phyloP scores from a whole-genome alignment of 495 filamentous ascomycete genomes.

The Glarea lozoyensis region DNA sequence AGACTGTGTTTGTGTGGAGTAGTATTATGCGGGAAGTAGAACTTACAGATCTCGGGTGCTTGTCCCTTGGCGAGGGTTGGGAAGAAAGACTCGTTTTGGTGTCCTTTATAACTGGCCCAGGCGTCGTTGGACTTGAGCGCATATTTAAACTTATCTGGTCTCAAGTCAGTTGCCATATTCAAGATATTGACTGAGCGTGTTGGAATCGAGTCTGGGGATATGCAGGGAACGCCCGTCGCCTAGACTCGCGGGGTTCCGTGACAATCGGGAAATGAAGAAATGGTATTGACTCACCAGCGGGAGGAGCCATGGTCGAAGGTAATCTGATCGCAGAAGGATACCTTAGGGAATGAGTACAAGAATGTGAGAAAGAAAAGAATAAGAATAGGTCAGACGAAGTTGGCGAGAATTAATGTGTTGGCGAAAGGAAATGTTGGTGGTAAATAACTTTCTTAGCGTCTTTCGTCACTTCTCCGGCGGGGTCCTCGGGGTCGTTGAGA shows the following conservation, averaged over 20 bases:
- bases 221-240: no score
- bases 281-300: no score
- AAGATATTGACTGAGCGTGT: no score
- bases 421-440: not conserved
- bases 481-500: no score
- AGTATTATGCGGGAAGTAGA: slow-evolving; percentile 15
- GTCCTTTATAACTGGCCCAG: slow-evolving; percentile 57
- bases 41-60: slow-evolving; percentile 58
- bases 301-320: no score
- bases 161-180: not conserved
- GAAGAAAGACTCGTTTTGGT: slow-evolving; percentile 66
- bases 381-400: not conserved
- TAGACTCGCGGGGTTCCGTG: no score
- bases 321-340: no score
- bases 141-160: slow-evolving; percentile 31
- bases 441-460: not conserved
- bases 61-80: slow-evolving; percentile 60
- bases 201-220: no score
- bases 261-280: no score
- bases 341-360: no score
- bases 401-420: slow-evolving; percentile 1
- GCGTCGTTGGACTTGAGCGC: slow-evolving; percentile 58
- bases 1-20: slow-evolving; percentile 8
- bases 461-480: not conserved
- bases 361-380: not conserved